Evolutionary conservation across 169 alveolate genomes (phyloP).

Genomic region (Plasmodium chabaudi): DNA sequence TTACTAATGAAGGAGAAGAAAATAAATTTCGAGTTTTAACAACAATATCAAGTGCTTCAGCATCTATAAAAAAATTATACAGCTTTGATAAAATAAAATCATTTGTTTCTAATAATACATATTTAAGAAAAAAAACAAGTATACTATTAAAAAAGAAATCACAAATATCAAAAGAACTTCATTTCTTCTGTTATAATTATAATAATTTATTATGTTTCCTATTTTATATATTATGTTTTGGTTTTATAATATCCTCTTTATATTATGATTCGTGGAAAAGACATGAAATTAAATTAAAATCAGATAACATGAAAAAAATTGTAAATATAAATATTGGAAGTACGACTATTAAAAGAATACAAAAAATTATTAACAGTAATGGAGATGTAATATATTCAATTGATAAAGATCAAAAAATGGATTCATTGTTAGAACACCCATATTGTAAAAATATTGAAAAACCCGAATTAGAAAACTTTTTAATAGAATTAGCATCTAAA

Average conservation of each 20-base stretch:
- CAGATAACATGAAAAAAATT: slow-evolving; percentile 12
- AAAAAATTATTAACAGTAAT: slow-evolving; percentile 26
- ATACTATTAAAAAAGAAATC: slow-evolving; percentile 16
- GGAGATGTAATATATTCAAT: slow-evolving; percentile 40
- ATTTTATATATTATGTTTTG: slow-evolving; percentile 41
- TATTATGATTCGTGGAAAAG: slow-evolving; percentile 61
- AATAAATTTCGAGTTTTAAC: too few relatives aligned
- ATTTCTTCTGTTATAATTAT: slow-evolving; percentile 34
- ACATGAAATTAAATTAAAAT: slow-evolving; percentile 38
- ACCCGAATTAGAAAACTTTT: slow-evolving; percentile 3
- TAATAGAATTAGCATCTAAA: slow-evolving; percentile 3
- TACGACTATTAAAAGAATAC: slow-evolving; percentile 33
- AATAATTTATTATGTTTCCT: slow-evolving; percentile 49
- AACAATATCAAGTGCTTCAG: background rate
- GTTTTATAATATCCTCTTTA: slow-evolving; percentile 29
- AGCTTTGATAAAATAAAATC: slow-evolving; percentile 62
- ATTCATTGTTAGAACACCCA: slow-evolving; percentile 5
- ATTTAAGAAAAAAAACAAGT: slow-evolving; percentile 42
- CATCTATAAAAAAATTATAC: slow-evolving; percentile 14
- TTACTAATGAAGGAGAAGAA: background rate
- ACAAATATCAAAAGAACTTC: slow-evolving; percentile 27
- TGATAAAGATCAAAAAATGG: slow-evolving; percentile 51
- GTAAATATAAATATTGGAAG: slow-evolving; percentile 55
- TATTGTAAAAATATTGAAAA: slow-evolving; percentile 18
- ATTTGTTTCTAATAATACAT: slow-evolving; percentile 42